Conservation (phyloP, 1,284 basidiomycete species). For the Ceraceosorus bombacis region DNA sequence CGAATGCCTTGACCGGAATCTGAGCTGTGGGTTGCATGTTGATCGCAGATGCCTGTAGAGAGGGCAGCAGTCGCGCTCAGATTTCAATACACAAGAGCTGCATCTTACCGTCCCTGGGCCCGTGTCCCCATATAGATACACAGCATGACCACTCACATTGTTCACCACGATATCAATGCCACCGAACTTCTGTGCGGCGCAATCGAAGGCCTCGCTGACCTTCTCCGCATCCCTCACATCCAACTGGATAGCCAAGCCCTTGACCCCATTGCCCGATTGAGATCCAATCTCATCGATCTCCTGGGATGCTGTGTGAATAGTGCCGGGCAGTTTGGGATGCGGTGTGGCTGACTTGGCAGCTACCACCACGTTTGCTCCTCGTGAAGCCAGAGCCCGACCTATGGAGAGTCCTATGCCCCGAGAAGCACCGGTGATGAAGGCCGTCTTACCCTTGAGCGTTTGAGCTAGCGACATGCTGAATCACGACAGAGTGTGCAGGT, state of each 20-base stretch:
- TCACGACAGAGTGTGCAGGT: too few relatives aligned
- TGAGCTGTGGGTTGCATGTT: slow-evolving; percentile 29
- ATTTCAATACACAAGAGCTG: too few relatives aligned
- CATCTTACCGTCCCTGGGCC: not conserved
- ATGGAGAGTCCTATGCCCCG: slow-evolving; percentile 41
- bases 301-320: slow-evolving; percentile 44
- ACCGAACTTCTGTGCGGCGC: slow-evolving; percentile 29
- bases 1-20: slow-evolving; percentile 31
- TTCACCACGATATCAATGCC: slow-evolving; percentile 46
- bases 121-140: not conserved
- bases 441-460: too few relatives aligned
- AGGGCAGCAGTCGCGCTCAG: not conserved
- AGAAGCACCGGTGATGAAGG: slow-evolving; percentile 31
- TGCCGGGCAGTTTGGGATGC: slow-evolving; percentile 37
- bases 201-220: slow-evolving; percentile 34
- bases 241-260: slow-evolving; percentile 39
- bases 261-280: slow-evolving; percentile 9
- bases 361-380: slow-evolving; percentile 38
- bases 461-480: too few relatives aligned
- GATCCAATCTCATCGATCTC: slow-evolving; percentile 35
- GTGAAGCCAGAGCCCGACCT: slow-evolving; percentile 26
- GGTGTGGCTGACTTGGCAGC: slow-evolving; percentile 29
- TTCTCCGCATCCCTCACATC: slow-evolving; percentile 40
- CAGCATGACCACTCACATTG: slow-evolving; percentile 25
- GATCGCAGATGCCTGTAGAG: slow-evolving; percentile 42